Base-by-base conservation (phyloP, 768 basidiomycete species). In the Cystofilobasidium macerans region DNA sequence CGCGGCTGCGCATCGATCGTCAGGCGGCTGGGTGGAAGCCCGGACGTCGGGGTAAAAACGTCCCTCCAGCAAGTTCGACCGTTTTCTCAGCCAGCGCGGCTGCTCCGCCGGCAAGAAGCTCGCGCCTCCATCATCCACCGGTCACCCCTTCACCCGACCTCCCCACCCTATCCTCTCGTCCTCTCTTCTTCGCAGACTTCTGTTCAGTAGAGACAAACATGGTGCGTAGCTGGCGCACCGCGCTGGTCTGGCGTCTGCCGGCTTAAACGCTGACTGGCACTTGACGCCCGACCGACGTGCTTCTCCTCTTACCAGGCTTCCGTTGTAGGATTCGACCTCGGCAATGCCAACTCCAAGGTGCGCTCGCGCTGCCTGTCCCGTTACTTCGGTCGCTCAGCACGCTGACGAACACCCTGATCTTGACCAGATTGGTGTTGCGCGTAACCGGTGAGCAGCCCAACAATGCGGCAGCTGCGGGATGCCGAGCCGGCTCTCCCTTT, bases 241-340 rank as follows among this genome's bases (percentile, higher is more conserved):
- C 35, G 40, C 40, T n/a, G 32, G 14, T 4, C 13, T 22, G 26
- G 24, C 32, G 22, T 18, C 33, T 28, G 32, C 28, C 22, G 24
- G 5, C 22, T 32, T n/a, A 13, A 16, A 59, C 14, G 42, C 42
- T 42, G 42, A 42, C 42, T n/a, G n/a, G n/a, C n/a, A n/a, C n/a
- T n/a, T n/a, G n/a, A n/a, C n/a, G n/a, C 11, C 28, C 28, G 18
- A 20, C 54, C 28, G 3, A 24, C 24, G 54, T 56, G 57, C 40
- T 35, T 35, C 33, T 35, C 33, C 33, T 13, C 40, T 35, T 32
- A 13, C 7, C 42, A 68, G 67, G 67, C 67, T 24, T 74, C 73
- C 70, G 92, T 94, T 78, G 92, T 97, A 72, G 92, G 92, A 74
- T 84, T 95, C 71, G 92, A 97, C 81, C 84, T 94, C 75, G 92